A percentile compares a stretch with the other conserved stretches of the same genome.
Conservation (phyloP, 495 filamentous ascomycete species). For the Podospora didyma region DNA sequence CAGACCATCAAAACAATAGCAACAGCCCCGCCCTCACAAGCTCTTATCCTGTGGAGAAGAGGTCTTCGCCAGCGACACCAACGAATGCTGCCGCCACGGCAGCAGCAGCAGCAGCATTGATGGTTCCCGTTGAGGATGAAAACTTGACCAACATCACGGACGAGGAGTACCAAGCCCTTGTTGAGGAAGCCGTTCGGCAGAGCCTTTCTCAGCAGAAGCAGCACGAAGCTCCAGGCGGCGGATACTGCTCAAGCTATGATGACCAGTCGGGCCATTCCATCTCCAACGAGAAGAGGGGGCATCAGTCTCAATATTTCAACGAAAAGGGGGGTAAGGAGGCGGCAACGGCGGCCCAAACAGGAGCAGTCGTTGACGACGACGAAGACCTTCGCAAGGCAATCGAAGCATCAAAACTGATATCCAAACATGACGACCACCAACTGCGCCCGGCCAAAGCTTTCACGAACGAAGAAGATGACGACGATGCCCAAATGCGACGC, state of each 20-base stretch:
- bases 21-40: conserved; percentile 7
- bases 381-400: conserved; percentile 46
- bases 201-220: conserved; percentile 44
- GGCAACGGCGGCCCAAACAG: background rate
- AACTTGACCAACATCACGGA: conserved; percentile 38
- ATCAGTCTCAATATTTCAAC: background rate
- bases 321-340: background rate
- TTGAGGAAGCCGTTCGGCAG: conserved; percentile 55
- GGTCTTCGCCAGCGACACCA: background rate
- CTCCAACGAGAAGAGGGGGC: background rate
- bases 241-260: background rate
- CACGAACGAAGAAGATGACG: conserved; percentile 16
- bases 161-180: conserved; percentile 49
- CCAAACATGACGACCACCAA: background rate
- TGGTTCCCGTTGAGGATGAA: conserved; percentile 13
- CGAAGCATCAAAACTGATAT: conserved; percentile 32
- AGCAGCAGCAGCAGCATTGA: too few relatives aligned
- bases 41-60: background rate
- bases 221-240: background rate
- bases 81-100: background rate
- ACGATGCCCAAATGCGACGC: conserved; percentile 40
- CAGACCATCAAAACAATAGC: conserved; percentile 24
- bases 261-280: background rate
- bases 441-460: background rate
- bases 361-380: conserved; percentile 31